Evolutionary conservation across 2,329 filamentous ascomycete species (phyloP), one percentile per base, ranked within the genome.

Genomic region (Colletotrichum caudatum): DNA sequence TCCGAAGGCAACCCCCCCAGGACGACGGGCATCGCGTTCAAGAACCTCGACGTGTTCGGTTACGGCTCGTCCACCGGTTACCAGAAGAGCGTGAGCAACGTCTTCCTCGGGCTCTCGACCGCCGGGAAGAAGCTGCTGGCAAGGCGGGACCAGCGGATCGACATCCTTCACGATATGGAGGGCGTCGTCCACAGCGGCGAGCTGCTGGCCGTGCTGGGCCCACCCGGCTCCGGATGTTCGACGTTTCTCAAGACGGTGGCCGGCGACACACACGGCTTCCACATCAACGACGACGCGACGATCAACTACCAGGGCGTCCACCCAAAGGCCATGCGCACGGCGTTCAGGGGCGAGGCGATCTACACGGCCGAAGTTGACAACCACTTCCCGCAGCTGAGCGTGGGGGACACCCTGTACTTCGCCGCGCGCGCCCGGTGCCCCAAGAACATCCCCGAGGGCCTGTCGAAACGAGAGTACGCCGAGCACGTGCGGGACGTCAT

Each of bases 161-260:
- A 89, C 69, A 89, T 89, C 69, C 78, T 89, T n/a, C 78, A 80
- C 62, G 80, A 84, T 64, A 80, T 87, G 29, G 86, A 89, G 68
- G 87, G 87, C n/a, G 64, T 88, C 0, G 83, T 89, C 3, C 79
- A 86, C 73, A 81, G 79, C 41, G 87, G 88, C 18, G 88, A 90
- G 81, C 86, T 89, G 84, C 79, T 89, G 37, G 83, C 88, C 20
- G 87, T 89, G 11, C 82, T 90, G 2, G 87, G 88, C 14, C 86
- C 86, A 54, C 87, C 88, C 3, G 82, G 82, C 3, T 77, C 79
- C 0, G 88, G 88, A n/a, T 93, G 91, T 75, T 90, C 90, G 12
- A 93, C 91, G 0, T 89, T 93, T 73, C 82, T 93, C 59, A 92
- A 92, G 77, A 90, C 89, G 0, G 83, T 92, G 60, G 85, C 89